Evolutionary conservation across 257 asterid species (phyloP).

Genomic region (Cruciata laevipes): DNA sequence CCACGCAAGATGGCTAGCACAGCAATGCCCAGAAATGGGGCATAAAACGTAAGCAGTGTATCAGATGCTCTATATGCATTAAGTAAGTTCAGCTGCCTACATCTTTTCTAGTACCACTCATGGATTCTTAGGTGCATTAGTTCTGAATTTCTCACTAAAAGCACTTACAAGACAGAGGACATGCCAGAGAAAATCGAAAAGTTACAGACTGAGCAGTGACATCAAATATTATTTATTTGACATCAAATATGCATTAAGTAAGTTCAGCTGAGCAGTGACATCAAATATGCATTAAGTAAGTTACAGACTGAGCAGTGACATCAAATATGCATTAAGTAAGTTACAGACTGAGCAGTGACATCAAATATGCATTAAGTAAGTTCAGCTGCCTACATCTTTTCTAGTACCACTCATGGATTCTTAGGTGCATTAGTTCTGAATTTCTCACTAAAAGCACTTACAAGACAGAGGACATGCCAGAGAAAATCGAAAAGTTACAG

Average conservation of each 20-base stretch:
- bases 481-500: not conserved
- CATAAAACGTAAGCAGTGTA: slow-evolving; percentile 46
- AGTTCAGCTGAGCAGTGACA: no score
- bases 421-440: not conserved
- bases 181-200: not conserved
- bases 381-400: not conserved
- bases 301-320: not conserved
- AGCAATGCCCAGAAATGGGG: slow-evolving; percentile 60
- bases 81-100: slow-evolving; percentile 35
- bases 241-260: no score
- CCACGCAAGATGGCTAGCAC: slow-evolving; percentile 66
- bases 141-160: not conserved
- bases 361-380: no score
- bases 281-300: no score
- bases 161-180: not conserved
- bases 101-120: not conserved
- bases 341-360: not conserved
- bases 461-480: not conserved
- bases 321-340: no score
- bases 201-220: not conserved
- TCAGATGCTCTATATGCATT: slow-evolving; percentile 59
- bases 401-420: not conserved
- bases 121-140: not conserved
- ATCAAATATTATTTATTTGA: not conserved
- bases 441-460: not conserved